Base-by-base conservation (phyloP, 2,329 filamentous ascomycete genomes). In the Epicoccum nigrum region DNA sequence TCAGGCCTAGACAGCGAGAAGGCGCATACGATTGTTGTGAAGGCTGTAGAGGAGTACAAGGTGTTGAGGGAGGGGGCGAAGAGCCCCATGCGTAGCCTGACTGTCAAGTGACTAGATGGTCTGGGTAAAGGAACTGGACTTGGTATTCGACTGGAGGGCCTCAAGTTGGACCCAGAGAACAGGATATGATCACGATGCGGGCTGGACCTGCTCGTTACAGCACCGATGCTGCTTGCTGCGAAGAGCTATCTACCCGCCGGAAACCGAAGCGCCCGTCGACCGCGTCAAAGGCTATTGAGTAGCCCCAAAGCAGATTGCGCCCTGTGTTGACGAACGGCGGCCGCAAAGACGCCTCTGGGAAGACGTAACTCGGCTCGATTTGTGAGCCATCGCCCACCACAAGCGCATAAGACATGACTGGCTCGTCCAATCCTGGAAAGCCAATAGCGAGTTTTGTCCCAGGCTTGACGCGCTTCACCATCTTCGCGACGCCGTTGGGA, bases 1-100 rank as follows among this genome's bases (percentile, higher is more conserved):
- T 88, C 85, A 65, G 90, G 89, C 0, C 71, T 93, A 70, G 87
- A 86, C 76, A 87, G 92, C 72, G 80, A 89, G 62, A 83, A 92
- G 75, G 89, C 92, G 71, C 90, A 94, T 72, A 84, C 84, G 7
- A 83, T 92, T 30, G 85, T 93, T 64, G 81, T 89, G 0, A 87
- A 92, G 68, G 84, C 84, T 1, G 78, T 92, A 33, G 78, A 79
- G 60, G 81, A 83, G 55, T 80, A 81, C 59, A 79, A 60, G 67
- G 66, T 68, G 50, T 50, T 72, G 48, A 56, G 69, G 27, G 70
- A 72, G 20, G 69, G 68, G 9, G 69, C 63, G 23, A 63, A 60
- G 47, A 71, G 67, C 41, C 70, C 70, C 3, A 67, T 69, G 68
- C 55, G 70, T 27, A 64, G 58, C 19, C 58, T 62, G 57, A 69